Base-by-base conservation (phyloP, 208 protist genomes). In the Novymonas esmeraldas region DNA sequence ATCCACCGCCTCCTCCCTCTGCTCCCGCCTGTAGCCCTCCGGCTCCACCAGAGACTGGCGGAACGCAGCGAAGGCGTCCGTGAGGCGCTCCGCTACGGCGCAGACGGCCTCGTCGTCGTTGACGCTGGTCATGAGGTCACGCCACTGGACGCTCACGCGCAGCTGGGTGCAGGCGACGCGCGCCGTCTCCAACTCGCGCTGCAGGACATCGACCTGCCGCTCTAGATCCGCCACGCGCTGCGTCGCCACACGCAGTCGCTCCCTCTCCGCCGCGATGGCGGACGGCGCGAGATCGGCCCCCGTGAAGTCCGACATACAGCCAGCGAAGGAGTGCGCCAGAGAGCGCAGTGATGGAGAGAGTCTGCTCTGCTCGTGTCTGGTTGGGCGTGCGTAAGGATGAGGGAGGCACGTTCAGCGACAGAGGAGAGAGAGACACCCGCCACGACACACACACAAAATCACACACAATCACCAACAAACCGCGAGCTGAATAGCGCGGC, bases 121-220 rank as follows among this genome's bases (percentile, higher is more conserved):
- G 18, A 93, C 70, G 18, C 87, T 79, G 10, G 82, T 77, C 79
- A 90, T 83, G 58, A 98, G 89, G 54, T 98, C 81, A n/a, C 79
- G 69, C 72, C 94, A 90, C 11, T 90, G 71, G 9, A 97, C 62
- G 57, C 97, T 81, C 18, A 70, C 71, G 49, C 93, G 81, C 11
- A 94, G 71, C 1, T 84, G 64, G 62, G 85, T 70, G 20, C 78
- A 34, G 9, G 82, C 76, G n/a, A 78, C 79, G 28, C 77, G 65
- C 5, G 84, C 68, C 33, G 87, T 70, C 26, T 88, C 83, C 38
- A 96, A 84, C 84, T 80, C 56, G 51, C 59, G 33, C 7, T 83
- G 79, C 18, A 98, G 75, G 34, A 50, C 60, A 4, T 52, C 51
- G 6, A 98, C 41, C 71, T 97, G 90, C 42, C 88, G 81, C 68